Evolutionary conservation across 2,329 filamentous ascomycete genomes (phyloP), one percentile per base, ranked within the genome.

Genomic region (Cadophora luteo-olivacea): DNA sequence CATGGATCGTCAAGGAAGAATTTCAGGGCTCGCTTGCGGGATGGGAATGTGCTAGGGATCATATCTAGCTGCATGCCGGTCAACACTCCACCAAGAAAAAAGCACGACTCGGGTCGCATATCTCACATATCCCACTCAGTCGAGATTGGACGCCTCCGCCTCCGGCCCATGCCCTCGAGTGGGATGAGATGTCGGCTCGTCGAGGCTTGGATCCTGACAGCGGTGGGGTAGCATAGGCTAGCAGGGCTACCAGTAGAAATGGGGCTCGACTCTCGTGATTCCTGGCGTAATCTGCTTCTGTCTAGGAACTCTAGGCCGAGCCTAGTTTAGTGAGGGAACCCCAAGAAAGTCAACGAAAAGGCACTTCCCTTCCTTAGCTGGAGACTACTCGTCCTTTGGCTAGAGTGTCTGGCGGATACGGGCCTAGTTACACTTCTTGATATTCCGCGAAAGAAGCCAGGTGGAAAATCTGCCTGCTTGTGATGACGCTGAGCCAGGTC

Each of bases 1-100:
- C 25, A 60, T 69, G 61, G 68, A 69, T 69, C 68, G 45, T 69
- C 65, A 64, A 66, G 33, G 64, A 65, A 65, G 63, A 64, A 69
- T 66, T 64, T 64, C 63, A 66, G 25, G 67, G 63, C 36, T 61
- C 41, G 52, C 54, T 64, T 55, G 60, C 52, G 64, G 62, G 60
- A 45, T 61, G 57, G 36, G 36, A 48, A 61, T 38, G 9, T 19
- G 54, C 36, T n/a, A 48, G 58, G 58, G 58, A 12, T 24, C 33
- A 25, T 29, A 45, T 24, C n/a, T 25, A 55, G 48, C 32, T 45
- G 41, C n/a, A 60, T 55, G 38, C 41, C 24, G n/a, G 36, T 38
- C 36, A 24, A 51, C 62, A 57, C 51, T 25, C 49, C 32, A 64
- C 33, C 60, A 52, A 32, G 19, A 22, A n/a, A n/a, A 49, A 49